Base-by-base conservation (phyloP, 108 stramenopile species). In the Skeletonema costatum region DNA sequence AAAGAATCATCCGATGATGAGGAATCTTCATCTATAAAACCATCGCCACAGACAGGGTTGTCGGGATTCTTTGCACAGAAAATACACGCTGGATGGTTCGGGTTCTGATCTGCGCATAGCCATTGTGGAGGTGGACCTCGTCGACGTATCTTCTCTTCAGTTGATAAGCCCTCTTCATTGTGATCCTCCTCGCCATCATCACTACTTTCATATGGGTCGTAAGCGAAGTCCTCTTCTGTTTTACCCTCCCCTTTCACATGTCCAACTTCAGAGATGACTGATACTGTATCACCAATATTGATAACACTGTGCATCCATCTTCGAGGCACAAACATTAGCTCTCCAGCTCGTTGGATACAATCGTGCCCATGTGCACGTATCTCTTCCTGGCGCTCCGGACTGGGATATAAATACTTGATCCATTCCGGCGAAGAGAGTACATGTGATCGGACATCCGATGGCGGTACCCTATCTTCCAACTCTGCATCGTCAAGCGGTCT, bases 221-320 rank as follows among this genome's bases (percentile, higher is more conserved):
- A 74, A 35, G 32, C n/a, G 39, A 75, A 81, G 65, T 81, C 81
- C 42, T 75, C 81, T 38, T 48, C 74, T 30, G 63, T 81, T 60
- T 70, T 65, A 1, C 81, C 81, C 29, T 81, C 70, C 5, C 81
- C 81, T 25, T 53, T 53, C 53, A 7, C 74, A n/a, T 75, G 68
- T 10, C 80, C 80, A 70, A 81, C 73, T 58, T 81, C 80, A 21
- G 69, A 74, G 31, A 81, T 74, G 3, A 74, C 66, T 5, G 64
- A 41, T 3, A 81, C 80, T 38, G 80, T 81, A 70, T 81, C 80
- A 46, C 80, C 80, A 66, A 81, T 81, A 66, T 81, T 81, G 5
- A 72, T 48, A 5, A 81, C 80, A 56, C 68, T 74, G 32, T 81
- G 81, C 74, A 81, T 56, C 81, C 81, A 81, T 32, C 81, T 58